Conservation (phyloP, 345 rosid species). For the Chamaenerion angustifolium region DNA sequence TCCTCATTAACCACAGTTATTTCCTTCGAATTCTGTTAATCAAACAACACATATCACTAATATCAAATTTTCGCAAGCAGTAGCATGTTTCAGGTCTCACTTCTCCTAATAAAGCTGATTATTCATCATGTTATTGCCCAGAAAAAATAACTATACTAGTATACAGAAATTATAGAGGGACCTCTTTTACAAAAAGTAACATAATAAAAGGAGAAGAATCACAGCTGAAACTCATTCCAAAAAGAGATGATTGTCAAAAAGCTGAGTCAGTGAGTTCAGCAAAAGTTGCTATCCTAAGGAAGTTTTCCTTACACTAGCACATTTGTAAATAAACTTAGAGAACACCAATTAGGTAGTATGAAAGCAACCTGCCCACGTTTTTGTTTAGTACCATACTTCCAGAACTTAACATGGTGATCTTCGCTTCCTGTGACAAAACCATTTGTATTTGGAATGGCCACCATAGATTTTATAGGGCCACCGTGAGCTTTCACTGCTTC, state of each 20-base stretch:
- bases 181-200: too few relatives aligned
- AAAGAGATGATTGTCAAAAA: too few relatives aligned
- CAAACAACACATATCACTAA: slow-evolving; percentile 10
- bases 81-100: too few relatives aligned
- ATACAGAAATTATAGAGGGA: too few relatives aligned
- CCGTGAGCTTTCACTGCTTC: slow-evolving; percentile 85
- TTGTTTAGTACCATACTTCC: slow-evolving; percentile 70
- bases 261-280: too few relatives aligned
- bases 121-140: too few relatives aligned
- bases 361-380: slow-evolving; percentile 48
- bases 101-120: too few relatives aligned
- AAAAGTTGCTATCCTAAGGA: too few relatives aligned
- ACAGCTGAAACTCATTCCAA: too few relatives aligned
- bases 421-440: slow-evolving; percentile 93
- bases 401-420: slow-evolving; percentile 83
- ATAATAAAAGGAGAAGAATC: too few relatives aligned
- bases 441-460: slow-evolving; percentile 59
- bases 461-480: slow-evolving; percentile 62
- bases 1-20: slow-evolving; percentile 50
- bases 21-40: slow-evolving; percentile 51
- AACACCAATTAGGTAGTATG: slow-evolving; percentile 2
- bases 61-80: not conserved
- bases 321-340: not conserved
- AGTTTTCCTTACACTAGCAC: too few relatives aligned
- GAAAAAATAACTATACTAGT: too few relatives aligned